phyloP scores from a whole-genome alignment of 768 basidiomycete genomes.

The Pisolithus sp. region DNA sequence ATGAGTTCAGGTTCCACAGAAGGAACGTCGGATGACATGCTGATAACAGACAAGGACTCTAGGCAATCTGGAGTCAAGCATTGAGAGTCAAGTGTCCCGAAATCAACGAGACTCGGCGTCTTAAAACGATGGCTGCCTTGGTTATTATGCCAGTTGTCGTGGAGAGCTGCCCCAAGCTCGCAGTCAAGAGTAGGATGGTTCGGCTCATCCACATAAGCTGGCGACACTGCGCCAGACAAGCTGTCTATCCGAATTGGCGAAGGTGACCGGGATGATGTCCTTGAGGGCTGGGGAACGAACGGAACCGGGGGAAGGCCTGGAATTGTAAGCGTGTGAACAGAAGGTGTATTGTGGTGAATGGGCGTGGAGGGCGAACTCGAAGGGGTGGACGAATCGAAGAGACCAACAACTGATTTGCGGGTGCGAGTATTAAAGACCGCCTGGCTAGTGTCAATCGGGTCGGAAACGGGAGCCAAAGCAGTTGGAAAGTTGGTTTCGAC shows the following conservation, averaged over 20 bases:
- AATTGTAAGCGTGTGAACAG: slow-evolving; percentile 26
- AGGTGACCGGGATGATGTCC: slow-evolving; percentile 20
- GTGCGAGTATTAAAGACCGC: slow-evolving; percentile 21
- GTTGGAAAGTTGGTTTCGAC: slow-evolving; percentile 21
- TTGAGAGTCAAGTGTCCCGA: slow-evolving; percentile 35
- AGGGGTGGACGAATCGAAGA: slow-evolving; percentile 42
- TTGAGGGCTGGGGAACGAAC: slow-evolving; percentile 28
- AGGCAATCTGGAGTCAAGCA: slow-evolving; percentile 17
- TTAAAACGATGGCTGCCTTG: slow-evolving; percentile 41
- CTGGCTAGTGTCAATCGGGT: slow-evolving; percentile 13
- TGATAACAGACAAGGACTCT: slow-evolving; percentile 2
- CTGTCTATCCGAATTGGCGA: slow-evolving; percentile 13
- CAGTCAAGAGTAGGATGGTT: slow-evolving; percentile 41
- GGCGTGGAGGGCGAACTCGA: slow-evolving; percentile 7
- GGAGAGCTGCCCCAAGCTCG: slow-evolving; percentile 52
- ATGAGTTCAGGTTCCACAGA: not conserved
- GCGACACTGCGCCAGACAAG: slow-evolving; percentile 5
- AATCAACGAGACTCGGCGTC: slow-evolving; percentile 49
- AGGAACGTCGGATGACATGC: not conserved
- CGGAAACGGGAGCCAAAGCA: slow-evolving; percentile 12
- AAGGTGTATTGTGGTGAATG: slow-evolving; percentile 12
- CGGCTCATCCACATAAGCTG: slow-evolving; percentile 1
- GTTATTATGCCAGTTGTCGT: slow-evolving; percentile 20
- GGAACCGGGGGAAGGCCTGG: slow-evolving; percentile 28
- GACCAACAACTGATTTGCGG: slow-evolving; percentile 53